These are phyloP conservation scores for Phaseolus coccineus DNA, from an alignment of 331 rosid species.

Conservation along the genomic window DNA sequence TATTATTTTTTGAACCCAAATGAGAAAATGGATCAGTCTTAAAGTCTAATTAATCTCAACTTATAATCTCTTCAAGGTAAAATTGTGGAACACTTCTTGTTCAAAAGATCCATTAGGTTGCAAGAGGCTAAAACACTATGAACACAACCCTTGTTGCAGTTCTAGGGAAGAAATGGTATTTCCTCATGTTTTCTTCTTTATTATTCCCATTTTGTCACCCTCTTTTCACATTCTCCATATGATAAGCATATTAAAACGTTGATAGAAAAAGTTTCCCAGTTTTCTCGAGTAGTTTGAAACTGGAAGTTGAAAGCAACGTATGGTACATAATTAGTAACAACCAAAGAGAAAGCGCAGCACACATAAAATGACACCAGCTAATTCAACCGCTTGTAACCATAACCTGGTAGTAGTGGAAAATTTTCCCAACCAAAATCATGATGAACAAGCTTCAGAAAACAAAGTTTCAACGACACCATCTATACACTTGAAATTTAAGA, in stretches of 20 bases:
- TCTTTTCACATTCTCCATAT: background rate
- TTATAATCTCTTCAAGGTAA: conserved; percentile 7
- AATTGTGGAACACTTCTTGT: conserved; percentile 10
- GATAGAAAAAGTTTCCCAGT: background rate
- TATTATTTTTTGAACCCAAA: background rate
- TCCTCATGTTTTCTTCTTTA: background rate
- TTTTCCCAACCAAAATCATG: conserved; percentile 41
- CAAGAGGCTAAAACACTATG: background rate
- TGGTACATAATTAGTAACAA: background rate
- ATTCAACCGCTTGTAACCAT: conserved; percentile 36
- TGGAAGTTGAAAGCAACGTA: conserved; percentile 33
- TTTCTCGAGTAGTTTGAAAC: background rate
- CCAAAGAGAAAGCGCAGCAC: background rate
- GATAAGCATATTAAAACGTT: background rate
- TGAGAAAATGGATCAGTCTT: background rate
- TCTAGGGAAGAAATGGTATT: background rate
- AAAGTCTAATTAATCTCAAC: background rate
- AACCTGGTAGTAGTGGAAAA: conserved; percentile 42
- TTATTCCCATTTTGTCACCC: background rate
- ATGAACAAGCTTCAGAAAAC: conserved; percentile 43
- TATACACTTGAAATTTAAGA: conserved; percentile 20
- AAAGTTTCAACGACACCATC: conserved; percentile 35
- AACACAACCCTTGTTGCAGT: conserved; percentile 12
- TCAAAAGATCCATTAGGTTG: background rate
- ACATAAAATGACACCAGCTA: conserved; percentile 42